These are phyloP conservation scores for Solanum hybrid DNA, from an alignment of 305 asterid genomes.

Conservation along the genomic window DNA sequence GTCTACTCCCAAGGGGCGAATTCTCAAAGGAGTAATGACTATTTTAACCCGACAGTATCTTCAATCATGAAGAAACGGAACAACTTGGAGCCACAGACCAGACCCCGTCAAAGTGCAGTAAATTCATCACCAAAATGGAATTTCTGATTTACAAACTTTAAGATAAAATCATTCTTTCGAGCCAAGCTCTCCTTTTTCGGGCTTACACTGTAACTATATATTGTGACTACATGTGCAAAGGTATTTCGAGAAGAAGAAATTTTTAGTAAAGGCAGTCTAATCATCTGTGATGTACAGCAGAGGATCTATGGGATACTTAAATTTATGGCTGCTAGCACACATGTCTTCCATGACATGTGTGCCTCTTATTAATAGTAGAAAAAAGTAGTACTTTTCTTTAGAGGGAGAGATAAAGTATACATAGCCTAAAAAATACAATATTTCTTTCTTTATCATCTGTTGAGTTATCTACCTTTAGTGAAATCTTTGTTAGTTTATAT, in stretches of 20 bases:
- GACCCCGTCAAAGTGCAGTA: conserved; percentile 36
- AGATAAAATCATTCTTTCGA: background rate
- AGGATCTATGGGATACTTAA: background rate
- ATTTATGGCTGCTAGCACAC: background rate
- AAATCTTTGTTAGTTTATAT: background rate
- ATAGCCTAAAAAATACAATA: background rate
- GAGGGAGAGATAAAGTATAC: background rate
- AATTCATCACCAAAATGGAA: conserved; percentile 79
- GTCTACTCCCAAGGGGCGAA: conserved; percentile 80
- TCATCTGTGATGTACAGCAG: background rate
- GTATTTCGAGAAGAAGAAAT: background rate
- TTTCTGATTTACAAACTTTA: conserved; percentile 19
- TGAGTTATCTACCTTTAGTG: background rate
- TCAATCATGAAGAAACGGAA: conserved; percentile 84
- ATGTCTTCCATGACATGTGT: background rate
- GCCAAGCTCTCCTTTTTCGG: conserved; percentile 1
- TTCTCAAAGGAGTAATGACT: conserved; percentile 82
- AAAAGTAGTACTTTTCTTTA: background rate
- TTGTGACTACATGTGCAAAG: conserved; percentile 11
- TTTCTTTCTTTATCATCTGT: background rate
- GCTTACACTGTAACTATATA: conserved; percentile 13
- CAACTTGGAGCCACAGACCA: conserved; percentile 19
- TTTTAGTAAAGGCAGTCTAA: background rate
- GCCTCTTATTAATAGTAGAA: background rate
- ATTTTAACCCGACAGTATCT: conserved; percentile 79